A percentile compares a stretch with the other conserved stretches of the same genome.
Evolutionary conservation across 208 protist genomes (phyloP).

Genomic region (Angomonas deanei): DNA sequence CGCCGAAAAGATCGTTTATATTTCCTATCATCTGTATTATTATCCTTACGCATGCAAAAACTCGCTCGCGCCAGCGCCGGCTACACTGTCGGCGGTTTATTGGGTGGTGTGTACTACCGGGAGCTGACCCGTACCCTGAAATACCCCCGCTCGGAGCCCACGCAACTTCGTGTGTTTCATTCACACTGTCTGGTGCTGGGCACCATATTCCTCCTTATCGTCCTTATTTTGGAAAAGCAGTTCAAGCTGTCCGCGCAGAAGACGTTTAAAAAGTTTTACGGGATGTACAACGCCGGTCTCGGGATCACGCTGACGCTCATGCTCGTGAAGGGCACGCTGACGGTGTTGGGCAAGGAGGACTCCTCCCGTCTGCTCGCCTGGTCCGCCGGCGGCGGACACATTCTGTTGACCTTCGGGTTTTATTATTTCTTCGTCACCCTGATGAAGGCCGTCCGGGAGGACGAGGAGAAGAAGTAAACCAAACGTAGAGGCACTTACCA

Average conservation of each 20-base stretch:
- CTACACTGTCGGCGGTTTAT: constrained; percentile 41
- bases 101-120: constrained; percentile 46
- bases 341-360: constrained; percentile 34
- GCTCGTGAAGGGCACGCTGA: constrained; percentile 45
- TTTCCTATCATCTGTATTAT: constrained; percentile 6
- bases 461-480: neutral
- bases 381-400: constrained; percentile 42
- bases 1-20: neutral
- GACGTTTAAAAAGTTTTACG: constrained; percentile 66
- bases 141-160: constrained; percentile 26
- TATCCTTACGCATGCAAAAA: constrained; percentile 33
- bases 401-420: constrained; percentile 32
- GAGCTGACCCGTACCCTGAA: constrained; percentile 32
- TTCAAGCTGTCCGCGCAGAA: constrained; percentile 35
- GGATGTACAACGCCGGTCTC: constrained; percentile 46
- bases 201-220: constrained; percentile 49
- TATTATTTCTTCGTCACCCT: constrained; percentile 55
- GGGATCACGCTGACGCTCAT: constrained; percentile 56
- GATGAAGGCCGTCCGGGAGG: constrained; percentile 15
- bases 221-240: constrained; percentile 51
- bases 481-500: too few species aligned
- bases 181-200: constrained; percentile 61
- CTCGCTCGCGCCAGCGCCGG: constrained; percentile 35
- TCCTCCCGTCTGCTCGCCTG: constrained; percentile 28
- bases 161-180: constrained; percentile 54